Conservation (phyloP, 345 rosid genomes). For the Streptanthus diversifolius region DNA sequence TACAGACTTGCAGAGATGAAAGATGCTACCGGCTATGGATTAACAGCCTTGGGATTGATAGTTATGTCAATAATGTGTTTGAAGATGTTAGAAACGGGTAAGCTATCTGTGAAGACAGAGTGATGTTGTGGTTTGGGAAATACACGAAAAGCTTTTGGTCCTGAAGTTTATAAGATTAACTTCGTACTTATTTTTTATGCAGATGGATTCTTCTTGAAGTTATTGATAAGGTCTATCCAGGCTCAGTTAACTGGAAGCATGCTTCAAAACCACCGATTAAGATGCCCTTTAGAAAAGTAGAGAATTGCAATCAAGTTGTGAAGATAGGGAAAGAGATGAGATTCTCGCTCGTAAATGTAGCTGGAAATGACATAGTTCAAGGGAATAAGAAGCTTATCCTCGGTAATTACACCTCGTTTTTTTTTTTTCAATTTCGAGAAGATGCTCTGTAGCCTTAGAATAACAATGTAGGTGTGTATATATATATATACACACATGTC, state of each 20-base stretch:
- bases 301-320: conserved; percentile 93
- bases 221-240: conserved; percentile 80
- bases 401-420: conserved; percentile 40
- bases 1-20: conserved; percentile 81
- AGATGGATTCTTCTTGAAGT: conserved; percentile 94
- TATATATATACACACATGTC: conserved; percentile 19
- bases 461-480: conserved; percentile 5
- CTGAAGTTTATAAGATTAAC: background rate
- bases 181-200: conserved; percentile 29
- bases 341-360: conserved; percentile 86
- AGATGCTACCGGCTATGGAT: conserved; percentile 94
- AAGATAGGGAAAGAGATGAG: conserved; percentile 75
- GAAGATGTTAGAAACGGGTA: conserved; percentile 96
- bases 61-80: conserved; percentile 78
- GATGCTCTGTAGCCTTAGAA: background rate
- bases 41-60: conserved; percentile 75
- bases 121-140: background rate
- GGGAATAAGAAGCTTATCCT: conserved; percentile 97
- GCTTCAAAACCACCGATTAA: conserved; percentile 94
- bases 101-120: background rate
- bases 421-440: background rate
- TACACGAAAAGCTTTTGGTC: background rate
- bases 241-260: conserved; percentile 91
- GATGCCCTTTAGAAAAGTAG: conserved; percentile 94
- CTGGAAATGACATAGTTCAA: conserved; percentile 88